Evolutionary conservation across 805 yeast species (phyloP).

Genomic region (Ogataea degrootiae): DNA sequence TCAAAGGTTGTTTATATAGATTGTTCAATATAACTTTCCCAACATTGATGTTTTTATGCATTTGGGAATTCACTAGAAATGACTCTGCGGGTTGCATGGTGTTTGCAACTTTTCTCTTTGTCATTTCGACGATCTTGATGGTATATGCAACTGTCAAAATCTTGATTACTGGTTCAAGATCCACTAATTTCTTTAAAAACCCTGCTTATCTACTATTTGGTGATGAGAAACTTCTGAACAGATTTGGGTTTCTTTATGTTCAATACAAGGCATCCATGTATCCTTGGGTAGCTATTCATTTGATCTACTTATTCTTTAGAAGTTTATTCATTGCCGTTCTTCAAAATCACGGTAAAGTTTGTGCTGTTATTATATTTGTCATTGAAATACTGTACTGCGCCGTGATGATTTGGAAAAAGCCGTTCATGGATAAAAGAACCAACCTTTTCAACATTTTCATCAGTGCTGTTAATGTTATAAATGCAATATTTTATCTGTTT

Average conservation of each 20-base stretch:
- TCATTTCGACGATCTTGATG: slow-evolving; percentile 54
- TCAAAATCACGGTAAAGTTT: slow-evolving; percentile 76
- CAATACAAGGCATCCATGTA: slow-evolving; percentile 85
- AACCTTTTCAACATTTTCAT: slow-evolving; percentile 89
- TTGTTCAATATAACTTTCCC: slow-evolving; percentile 82
- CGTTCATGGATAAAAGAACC: slow-evolving; percentile 92
- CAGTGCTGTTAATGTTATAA: slow-evolving; percentile 71
- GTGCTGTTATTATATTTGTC: slow-evolving; percentile 70
- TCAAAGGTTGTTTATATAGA: slow-evolving; percentile 86
- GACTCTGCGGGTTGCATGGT: slow-evolving; percentile 83
- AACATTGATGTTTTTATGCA: slow-evolving; percentile 70
- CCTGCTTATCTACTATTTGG: slow-evolving; percentile 92
- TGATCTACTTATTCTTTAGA: slow-evolving; percentile 65
- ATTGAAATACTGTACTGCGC: slow-evolving; percentile 70
- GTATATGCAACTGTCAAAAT: slow-evolving; percentile 72
- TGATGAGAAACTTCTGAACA: slow-evolving; percentile 71
- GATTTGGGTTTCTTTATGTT: slow-evolving; percentile 88
- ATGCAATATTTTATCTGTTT: slow-evolving; percentile 82
- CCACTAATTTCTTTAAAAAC: slow-evolving; percentile 69
- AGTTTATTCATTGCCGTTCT: slow-evolving; percentile 83
- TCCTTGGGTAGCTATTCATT: slow-evolving; percentile 69
- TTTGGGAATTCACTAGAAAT: slow-evolving; percentile 84
- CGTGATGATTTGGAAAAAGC: slow-evolving; percentile 65
- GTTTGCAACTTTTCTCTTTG: slow-evolving; percentile 68
- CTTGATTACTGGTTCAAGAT: slow-evolving; percentile 62